A percentile compares a stretch with the other conserved stretches of the same genome.
These are phyloP conservation scores for Puccinia triticina DNA, from an alignment of 1,284 basidiomycete genomes.

Conservation along the genomic window DNA sequence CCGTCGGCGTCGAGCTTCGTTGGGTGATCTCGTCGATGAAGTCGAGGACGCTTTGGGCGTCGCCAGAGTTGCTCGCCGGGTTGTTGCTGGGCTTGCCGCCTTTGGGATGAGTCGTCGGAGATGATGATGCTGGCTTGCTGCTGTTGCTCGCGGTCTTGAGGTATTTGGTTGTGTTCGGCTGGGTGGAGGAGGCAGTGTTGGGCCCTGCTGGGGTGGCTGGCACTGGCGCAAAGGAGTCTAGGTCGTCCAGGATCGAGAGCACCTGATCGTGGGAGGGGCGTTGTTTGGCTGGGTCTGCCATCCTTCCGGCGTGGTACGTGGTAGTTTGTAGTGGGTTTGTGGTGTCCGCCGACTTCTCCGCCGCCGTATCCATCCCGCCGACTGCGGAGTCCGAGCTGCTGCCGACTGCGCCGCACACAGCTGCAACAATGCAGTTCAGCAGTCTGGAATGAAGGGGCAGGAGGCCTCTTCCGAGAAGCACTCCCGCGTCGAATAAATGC, in stretches of 20 bases:
- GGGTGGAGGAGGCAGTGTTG: neutral
- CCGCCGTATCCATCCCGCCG: no score
- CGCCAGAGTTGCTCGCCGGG: constrained; percentile 19
- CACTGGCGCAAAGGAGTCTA: constrained; percentile 36
- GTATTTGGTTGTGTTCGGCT: constrained; percentile 4
- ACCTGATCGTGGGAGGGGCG: constrained; percentile 24
- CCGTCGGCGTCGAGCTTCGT: constrained; percentile 34
- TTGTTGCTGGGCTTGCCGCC: neutral
- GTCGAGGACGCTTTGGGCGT: constrained; percentile 48
- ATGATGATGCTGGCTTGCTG: neutral
- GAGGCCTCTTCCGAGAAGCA: no score
- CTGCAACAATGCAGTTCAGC: no score
- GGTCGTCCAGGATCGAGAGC: constrained; percentile 41
- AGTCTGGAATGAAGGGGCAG: no score
- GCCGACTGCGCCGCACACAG: no score
- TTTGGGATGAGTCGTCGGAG: neutral
- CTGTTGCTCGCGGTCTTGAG: no score
- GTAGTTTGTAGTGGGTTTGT: no score
- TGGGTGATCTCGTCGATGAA: constrained; percentile 51
- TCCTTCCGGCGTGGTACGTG: neutral
- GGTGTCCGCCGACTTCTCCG: no score
- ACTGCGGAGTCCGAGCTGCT: no score
- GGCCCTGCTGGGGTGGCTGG: neutral
- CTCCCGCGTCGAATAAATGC: no score
- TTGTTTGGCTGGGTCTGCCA: constrained; percentile 16